A percentile compares a stretch with the other conserved stretches of the same genome.
These are phyloP conservation scores for Gymnopilus dilepis DNA, from an alignment of 768 basidiomycete genomes.

Conservation along the genomic window DNA sequence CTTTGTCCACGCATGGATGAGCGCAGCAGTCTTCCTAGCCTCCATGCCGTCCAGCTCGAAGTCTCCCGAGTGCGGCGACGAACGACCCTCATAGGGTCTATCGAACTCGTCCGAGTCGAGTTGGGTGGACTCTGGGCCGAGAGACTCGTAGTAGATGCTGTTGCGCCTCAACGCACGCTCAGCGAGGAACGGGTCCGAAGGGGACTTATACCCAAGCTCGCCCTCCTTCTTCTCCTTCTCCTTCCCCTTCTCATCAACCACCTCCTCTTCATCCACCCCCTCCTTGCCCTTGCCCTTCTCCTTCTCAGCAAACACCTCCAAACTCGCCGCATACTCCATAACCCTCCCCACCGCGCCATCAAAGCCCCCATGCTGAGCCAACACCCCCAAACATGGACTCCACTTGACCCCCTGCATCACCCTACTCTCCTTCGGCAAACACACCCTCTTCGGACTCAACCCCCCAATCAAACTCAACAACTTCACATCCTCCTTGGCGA, in stretches of 20 bases:
- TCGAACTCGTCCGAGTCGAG: conserved; percentile 7
- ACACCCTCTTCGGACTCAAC: conserved; percentile 40
- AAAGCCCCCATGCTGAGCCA: conserved; percentile 35
- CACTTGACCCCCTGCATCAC: conserved; percentile 47
- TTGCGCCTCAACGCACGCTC: conserved; percentile 16
- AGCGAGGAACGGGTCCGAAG: conserved; percentile 8
- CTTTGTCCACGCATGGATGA: conserved; percentile 18
- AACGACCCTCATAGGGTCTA: conserved; percentile 11
- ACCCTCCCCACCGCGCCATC: conserved; percentile 32
- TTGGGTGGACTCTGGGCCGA: background rate
- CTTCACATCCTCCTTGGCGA: conserved; percentile 33
- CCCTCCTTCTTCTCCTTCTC: background rate
- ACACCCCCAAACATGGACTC: conserved; percentile 27
- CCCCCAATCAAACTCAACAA: conserved; percentile 38
- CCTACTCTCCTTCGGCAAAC: conserved; percentile 40
- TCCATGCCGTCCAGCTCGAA: conserved; percentile 12
- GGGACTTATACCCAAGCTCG: background rate
- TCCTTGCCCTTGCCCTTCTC: background rate
- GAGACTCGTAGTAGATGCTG: conserved; percentile 20
- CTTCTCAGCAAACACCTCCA: conserved; percentile 12
- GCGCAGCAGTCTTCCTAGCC: conserved; percentile 15
- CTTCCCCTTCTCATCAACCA: too few relatives aligned
- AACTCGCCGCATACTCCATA: conserved; percentile 28
- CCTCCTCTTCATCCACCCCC: too few relatives aligned
- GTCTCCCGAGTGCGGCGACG: conserved; percentile 10